Conservation (phyloP, 495 filamentous ascomycete genomes). For the Tetracladium marchalianum region DNA sequence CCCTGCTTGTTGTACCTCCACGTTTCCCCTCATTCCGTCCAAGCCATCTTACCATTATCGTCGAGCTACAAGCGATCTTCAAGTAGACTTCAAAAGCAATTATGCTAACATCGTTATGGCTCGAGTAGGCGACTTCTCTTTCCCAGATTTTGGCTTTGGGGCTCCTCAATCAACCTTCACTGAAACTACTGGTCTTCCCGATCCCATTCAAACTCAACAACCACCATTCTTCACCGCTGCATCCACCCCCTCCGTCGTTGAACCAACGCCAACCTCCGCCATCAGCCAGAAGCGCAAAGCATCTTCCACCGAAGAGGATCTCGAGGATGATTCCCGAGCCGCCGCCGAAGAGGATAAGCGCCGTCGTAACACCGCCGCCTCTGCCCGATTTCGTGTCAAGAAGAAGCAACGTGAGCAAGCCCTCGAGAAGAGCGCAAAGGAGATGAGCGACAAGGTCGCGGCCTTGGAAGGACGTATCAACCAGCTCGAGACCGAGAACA, state of each 20-base stretch:
- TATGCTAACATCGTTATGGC: slow-evolving; percentile 16
- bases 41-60: not conserved
- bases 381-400: slow-evolving; percentile 92
- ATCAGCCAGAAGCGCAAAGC: slow-evolving; percentile 42
- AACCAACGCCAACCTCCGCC: slow-evolving; percentile 21
- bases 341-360: slow-evolving; percentile 97
- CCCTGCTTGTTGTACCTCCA: too few relatives aligned
- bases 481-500: slow-evolving; percentile 89
- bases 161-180: slow-evolving; percentile 19
- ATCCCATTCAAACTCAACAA: slow-evolving; percentile 37
- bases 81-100: slow-evolving; percentile 21
- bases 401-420: slow-evolving; percentile 98
- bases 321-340: slow-evolving; percentile 61
- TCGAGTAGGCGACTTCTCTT: slow-evolving; percentile 17
- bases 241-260: slow-evolving; percentile 30
- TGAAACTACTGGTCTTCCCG: slow-evolving; percentile 23
- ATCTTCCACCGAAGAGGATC: slow-evolving; percentile 24
- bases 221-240: slow-evolving; percentile 27
- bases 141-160: slow-evolving; percentile 24
- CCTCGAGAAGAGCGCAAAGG: slow-evolving; percentile 82
- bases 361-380: slow-evolving; percentile 89
- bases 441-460: slow-evolving; percentile 76
- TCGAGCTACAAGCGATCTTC: not conserved
- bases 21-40: not conserved
- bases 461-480: slow-evolving; percentile 72